Percentiles rank a stretch among this genome's conserved stretches.
Conservation (phyloP, 2,329 filamentous ascomycete species). For the Verticillium dahliae region DNA sequence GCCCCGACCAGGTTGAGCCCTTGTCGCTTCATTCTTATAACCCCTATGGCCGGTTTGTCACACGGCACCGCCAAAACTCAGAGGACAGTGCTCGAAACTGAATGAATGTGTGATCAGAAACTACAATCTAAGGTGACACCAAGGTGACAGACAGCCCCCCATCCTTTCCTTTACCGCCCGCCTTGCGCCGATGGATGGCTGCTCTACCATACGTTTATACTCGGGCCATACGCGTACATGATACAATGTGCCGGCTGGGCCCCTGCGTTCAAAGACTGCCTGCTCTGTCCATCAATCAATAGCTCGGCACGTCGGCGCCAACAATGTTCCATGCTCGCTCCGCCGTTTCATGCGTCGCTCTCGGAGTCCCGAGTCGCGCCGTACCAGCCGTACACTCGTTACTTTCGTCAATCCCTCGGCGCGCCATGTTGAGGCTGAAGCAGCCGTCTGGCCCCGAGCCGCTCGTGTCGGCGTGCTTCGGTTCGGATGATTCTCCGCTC, state of each 20-base stretch:
- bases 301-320: background rate
- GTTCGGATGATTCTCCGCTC: too few relatives aligned
- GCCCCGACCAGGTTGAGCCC: too few relatives aligned
- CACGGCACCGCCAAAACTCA: too few relatives aligned
- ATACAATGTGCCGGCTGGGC: background rate
- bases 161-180: background rate
- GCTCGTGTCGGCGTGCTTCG: background rate
- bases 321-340: background rate
- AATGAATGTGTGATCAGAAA: background rate
- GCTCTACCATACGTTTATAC: background rate
- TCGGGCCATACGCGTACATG: background rate
- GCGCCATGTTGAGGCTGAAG: background rate
- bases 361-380: conserved; percentile 7
- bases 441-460: too few relatives aligned
- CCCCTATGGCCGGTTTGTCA: too few relatives aligned
- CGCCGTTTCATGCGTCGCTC: conserved; percentile 5
- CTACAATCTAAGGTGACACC: background rate
- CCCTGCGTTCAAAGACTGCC: background rate
- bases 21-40: too few relatives aligned
- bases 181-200: background rate
- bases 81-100: background rate
- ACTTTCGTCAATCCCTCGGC: background rate
- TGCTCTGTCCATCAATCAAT: background rate
- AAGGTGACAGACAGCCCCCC: too few relatives aligned
- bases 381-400: conserved; percentile 11